Conservation (phyloP, 2,329 filamentous ascomycete genomes). For the Tolypocladium ovalisporum region DNA sequence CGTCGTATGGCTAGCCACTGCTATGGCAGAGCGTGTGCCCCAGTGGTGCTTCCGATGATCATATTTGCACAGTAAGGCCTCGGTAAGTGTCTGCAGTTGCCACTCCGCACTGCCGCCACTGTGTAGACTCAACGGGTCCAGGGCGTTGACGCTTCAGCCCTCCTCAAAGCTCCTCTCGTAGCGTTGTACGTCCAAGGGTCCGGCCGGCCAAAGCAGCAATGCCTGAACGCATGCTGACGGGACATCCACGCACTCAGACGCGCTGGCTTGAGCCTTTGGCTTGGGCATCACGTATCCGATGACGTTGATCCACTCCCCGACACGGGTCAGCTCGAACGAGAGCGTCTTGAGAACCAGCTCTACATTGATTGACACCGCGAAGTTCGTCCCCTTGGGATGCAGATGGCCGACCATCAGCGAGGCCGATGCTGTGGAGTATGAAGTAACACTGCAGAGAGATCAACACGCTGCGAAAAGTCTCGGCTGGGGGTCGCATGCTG, state of each 20-base stretch:
- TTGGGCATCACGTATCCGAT: conserved; percentile 61
- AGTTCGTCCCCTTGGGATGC: conserved; percentile 36
- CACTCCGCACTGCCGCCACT: neutral
- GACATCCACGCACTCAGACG: neutral
- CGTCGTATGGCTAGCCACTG: neutral
- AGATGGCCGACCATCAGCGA: conserved; percentile 58
- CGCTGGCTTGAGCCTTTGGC: conserved; percentile 3
- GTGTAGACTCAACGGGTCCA: neutral
- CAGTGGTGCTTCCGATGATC: neutral
- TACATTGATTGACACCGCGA: conserved; percentile 56
- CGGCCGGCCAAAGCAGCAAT: conserved; percentile 66
- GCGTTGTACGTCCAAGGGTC: conserved; percentile 55
- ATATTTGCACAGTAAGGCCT: neutral
- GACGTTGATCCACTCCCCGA: conserved; percentile 84
- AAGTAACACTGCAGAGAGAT: conserved; percentile 31
- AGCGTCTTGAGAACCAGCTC: conserved; percentile 58
- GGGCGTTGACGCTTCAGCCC: conserved; percentile 5
- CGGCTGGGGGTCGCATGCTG: neutral
- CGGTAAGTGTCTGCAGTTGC: neutral
- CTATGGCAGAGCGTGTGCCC: no score
- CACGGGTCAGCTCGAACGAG: conserved; percentile 48
- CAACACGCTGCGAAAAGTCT: conserved; percentile 8
- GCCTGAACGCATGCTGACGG: conserved; percentile 51
- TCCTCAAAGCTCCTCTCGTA: conserved; percentile 53
- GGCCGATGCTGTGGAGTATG: conserved; percentile 42